phyloP scores from a whole-genome alignment of 306 rosid genomes.

The Corylus avellana region DNA sequence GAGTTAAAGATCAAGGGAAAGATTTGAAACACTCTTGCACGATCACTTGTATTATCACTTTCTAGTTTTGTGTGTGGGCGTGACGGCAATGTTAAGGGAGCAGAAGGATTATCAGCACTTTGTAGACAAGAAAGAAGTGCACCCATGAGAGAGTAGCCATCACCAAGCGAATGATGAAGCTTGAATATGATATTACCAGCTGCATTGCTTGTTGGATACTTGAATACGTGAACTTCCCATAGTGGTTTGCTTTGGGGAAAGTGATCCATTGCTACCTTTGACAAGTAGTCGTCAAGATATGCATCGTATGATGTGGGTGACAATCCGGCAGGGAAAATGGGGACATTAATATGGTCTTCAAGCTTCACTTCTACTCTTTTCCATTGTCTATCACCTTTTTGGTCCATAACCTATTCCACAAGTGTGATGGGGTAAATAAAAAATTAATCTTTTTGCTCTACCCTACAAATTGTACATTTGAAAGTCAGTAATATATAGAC shows the following conservation, averaged over 20 bases:
- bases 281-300: constrained; percentile 43
- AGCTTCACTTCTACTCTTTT: constrained; percentile 49
- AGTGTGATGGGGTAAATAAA: neutral
- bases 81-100: constrained; percentile 57
- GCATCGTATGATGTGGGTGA: constrained; percentile 35
- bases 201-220: constrained; percentile 49
- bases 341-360: constrained; percentile 49
- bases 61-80: constrained; percentile 1
- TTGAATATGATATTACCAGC: constrained; percentile 43
- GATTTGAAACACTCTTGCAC: constrained; percentile 11
- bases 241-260: constrained; percentile 45
- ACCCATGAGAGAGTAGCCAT: constrained; percentile 66
- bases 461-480: neutral
- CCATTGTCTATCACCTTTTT: constrained; percentile 46
- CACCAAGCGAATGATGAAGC: constrained; percentile 69
- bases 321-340: constrained; percentile 31
- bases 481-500: neutral
- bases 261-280: constrained; percentile 31
- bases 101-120: constrained; percentile 48
- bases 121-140: constrained; percentile 56
- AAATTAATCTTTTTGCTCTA: neutral
- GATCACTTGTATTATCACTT: neutral
- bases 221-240: constrained; percentile 57
- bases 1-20: constrained; percentile 15
- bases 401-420: constrained; percentile 29